Conservation (phyloP, 441 rosid species). For the Pelargonium myrrhifolium region DNA sequence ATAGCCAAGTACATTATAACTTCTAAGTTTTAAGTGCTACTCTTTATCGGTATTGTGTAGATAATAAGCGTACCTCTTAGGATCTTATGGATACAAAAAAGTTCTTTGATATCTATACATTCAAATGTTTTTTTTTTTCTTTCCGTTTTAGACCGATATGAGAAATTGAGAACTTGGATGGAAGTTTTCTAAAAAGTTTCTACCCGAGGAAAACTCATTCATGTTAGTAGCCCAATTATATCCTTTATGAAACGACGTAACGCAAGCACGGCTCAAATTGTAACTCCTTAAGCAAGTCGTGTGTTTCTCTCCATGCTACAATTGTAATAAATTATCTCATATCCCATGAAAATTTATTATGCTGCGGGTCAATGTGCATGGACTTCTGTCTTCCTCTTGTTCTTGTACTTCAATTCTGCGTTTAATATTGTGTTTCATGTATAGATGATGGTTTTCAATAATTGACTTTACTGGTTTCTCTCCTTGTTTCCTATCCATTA, state of each 20-base stretch:
- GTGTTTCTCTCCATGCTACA: not conserved
- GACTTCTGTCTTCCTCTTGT: not conserved
- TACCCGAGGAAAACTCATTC: not conserved
- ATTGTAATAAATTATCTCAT: not conserved
- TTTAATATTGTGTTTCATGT: not conserved
- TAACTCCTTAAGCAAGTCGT: not conserved
- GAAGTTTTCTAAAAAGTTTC: not conserved
- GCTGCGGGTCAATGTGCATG: not conserved
- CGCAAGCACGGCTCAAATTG: not conserved
- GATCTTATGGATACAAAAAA: not conserved
- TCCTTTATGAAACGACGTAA: not conserved
- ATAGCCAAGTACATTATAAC: not conserved
- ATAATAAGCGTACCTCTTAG: not conserved
- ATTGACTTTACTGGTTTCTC: slow-evolving; percentile 1
- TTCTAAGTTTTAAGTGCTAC: not conserved
- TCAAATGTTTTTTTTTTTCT: not conserved
- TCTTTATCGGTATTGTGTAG: not conserved
- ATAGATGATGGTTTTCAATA: not conserved
- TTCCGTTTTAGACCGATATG: not conserved
- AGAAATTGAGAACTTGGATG: not conserved
- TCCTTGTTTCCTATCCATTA: not conserved
- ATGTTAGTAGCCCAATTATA: not conserved
- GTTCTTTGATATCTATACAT: not conserved
- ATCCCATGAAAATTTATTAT: not conserved
- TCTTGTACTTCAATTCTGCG: not conserved